Conservation (phyloP, 2,329 filamentous ascomycete species). For the Cladosporium sp. region DNA sequence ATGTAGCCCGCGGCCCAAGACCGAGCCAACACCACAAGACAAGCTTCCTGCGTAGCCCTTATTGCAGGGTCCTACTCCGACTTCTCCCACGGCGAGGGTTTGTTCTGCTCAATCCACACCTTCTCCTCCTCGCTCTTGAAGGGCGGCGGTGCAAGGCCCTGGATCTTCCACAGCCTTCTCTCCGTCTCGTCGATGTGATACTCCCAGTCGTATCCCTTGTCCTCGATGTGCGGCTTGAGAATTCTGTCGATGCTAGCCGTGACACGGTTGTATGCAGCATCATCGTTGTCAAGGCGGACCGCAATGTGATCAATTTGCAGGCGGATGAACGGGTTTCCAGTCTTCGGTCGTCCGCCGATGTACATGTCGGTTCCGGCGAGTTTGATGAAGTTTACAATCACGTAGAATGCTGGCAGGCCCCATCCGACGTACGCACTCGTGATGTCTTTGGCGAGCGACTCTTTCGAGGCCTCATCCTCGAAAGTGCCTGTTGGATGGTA, state of each 20-base stretch:
- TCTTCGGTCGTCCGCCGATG: conserved; percentile 25
- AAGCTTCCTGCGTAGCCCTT: too few relatives aligned
- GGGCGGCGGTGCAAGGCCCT: conserved; percentile 36
- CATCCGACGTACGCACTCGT: conserved; percentile 36
- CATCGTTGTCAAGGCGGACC: conserved; percentile 18
- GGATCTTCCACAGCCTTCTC: conserved; percentile 40
- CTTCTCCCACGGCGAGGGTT: conserved; percentile 16
- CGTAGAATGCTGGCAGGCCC: conserved; percentile 40
- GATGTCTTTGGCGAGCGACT: conserved; percentile 31
- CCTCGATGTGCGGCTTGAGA: conserved; percentile 36
- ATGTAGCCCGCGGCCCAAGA: too few relatives aligned
- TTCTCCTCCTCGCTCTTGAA: conserved; percentile 32
- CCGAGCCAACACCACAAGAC: too few relatives aligned
- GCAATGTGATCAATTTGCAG: conserved; percentile 32
- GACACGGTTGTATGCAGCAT: conserved; percentile 16
- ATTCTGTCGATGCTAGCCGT: conserved; percentile 26
- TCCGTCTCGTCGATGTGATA: conserved; percentile 39
- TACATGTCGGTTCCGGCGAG: conserved; percentile 24
- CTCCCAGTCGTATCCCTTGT: conserved; percentile 42
- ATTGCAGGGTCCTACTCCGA: not conserved
- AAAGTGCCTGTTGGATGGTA: conserved; percentile 36
- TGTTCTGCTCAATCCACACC: conserved; percentile 28
- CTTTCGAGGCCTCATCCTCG: conserved; percentile 23
- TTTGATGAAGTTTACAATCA: conserved; percentile 37
- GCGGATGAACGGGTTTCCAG: conserved; percentile 32